Conservation (phyloP, 495 filamentous ascomycete species). For the Hamigera avellanea region DNA sequence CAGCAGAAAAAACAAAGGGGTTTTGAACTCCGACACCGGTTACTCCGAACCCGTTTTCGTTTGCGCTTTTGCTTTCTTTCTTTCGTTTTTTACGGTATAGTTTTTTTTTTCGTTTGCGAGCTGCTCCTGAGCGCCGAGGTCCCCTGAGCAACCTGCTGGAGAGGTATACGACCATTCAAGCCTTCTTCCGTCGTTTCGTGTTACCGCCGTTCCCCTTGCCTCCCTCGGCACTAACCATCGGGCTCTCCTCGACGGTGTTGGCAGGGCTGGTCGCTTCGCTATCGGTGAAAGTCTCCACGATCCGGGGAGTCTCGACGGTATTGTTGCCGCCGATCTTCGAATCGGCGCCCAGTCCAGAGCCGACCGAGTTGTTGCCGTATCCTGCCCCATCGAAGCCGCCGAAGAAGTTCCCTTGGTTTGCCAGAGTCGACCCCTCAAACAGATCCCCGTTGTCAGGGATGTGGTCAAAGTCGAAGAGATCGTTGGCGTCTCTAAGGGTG, state of each 20-base stretch:
- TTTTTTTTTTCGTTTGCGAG: too few species aligned
- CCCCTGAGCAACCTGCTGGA: too few species aligned
- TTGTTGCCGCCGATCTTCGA: conserved; percentile 1
- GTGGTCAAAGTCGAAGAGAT: conserved; percentile 33
- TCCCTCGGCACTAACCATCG: conserved; percentile 6
- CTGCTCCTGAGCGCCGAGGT: too few species aligned
- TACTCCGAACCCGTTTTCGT: too few species aligned
- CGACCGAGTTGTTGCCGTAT: conserved; percentile 11
- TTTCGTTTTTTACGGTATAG: too few species aligned
- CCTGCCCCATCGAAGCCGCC: conserved; percentile 20
- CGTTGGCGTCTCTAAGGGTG: conserved; percentile 16
- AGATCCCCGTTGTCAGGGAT: conserved; percentile 27
- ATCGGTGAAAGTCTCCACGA: conserved; percentile 35
- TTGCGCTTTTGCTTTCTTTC: too few species aligned
- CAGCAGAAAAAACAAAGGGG: too few species aligned
- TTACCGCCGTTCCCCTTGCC: conserved; percentile 15
- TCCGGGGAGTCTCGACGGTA: conserved; percentile 16
- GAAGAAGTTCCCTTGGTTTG: conserved; percentile 13
- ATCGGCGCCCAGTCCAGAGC: conserved; percentile 1
- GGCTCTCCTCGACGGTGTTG: conserved; percentile 20
- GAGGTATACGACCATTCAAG: too few species aligned
- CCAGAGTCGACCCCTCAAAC: conserved; percentile 19
- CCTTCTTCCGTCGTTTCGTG: conserved; percentile 27
- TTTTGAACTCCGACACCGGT: too few species aligned
- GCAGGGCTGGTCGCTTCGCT: conserved; percentile 37